A percentile compares a stretch with the other conserved stretches of the same genome.
Conservation (phyloP, 495 filamentous ascomycete genomes). For the Tuber aestivum region DNA sequence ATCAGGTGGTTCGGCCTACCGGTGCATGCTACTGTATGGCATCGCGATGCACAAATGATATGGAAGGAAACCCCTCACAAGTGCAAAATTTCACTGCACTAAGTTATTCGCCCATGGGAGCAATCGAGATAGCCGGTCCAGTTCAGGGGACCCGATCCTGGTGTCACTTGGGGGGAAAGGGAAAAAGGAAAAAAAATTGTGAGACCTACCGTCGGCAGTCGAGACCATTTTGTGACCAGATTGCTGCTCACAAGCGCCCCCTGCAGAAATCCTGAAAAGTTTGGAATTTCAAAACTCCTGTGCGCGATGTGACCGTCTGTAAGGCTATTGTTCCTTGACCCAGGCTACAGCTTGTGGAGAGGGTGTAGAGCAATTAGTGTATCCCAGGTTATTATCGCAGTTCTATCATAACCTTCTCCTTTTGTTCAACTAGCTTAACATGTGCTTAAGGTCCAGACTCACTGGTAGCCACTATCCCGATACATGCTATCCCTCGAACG, state of each 20-base stretch:
- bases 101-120: neutral
- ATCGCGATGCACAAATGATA: neutral
- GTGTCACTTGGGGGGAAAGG: neutral
- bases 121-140: neutral
- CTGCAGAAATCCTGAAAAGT: too few species aligned
- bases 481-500: neutral
- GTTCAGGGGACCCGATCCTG: neutral
- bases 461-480: neutral
- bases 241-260: too few species aligned
- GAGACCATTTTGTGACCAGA: too few species aligned
- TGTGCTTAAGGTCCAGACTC: neutral
- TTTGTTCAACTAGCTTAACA: too few species aligned
- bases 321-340: neutral
- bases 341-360: neutral
- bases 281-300: neutral
- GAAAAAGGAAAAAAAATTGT: neutral
- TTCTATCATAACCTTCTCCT: too few species aligned
- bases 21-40: neutral
- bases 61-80: neutral
- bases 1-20: neutral
- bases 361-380: neutral
- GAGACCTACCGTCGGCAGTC: neutral
- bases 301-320: neutral
- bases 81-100: neutral
- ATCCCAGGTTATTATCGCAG: neutral